Percentiles rank a stretch among this genome's conserved stretches.
Evolutionary conservation across 2,329 filamentous ascomycete genomes (phyloP).

Genomic region (Alternaria triticimaculans): DNA sequence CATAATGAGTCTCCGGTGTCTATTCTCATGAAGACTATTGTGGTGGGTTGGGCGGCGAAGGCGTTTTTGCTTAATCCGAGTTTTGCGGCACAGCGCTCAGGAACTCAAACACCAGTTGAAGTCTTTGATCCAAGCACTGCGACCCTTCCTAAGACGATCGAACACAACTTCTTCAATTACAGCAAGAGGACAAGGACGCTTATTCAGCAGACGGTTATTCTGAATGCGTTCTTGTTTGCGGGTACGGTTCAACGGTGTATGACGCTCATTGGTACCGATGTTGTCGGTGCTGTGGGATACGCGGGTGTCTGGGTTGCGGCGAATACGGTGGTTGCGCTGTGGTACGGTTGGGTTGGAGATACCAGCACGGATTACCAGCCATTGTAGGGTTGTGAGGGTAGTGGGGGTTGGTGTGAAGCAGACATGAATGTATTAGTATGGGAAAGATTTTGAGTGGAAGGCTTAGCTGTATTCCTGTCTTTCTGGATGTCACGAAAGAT

Average conservation of each 20-base stretch:
- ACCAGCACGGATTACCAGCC: conserved; percentile 34
- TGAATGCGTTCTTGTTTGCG: conserved; percentile 55
- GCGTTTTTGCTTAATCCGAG: conserved; percentile 79
- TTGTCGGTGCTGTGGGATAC: conserved; percentile 74
- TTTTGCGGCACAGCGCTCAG: conserved; percentile 60
- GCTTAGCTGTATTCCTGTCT: accelerated
- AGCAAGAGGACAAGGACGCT: conserved; percentile 69
- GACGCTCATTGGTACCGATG: conserved; percentile 73
- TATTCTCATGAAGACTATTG: conserved; percentile 63
- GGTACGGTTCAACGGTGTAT: conserved; percentile 70
- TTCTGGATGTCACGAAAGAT: not conserved
- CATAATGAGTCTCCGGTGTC: conserved; percentile 64
- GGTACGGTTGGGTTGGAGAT: conserved; percentile 59
- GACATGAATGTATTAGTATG: not conserved
- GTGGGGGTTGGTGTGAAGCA: not conserved
- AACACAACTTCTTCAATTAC: conserved; percentile 76
- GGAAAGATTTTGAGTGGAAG: not conserved
- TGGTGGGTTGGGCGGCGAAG: conserved; percentile 74
- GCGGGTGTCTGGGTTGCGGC: conserved; percentile 76
- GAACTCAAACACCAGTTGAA: conserved; percentile 38
- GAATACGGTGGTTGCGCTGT: conserved; percentile 65
- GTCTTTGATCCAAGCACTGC: conserved; percentile 71
- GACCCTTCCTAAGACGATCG: conserved; percentile 71
- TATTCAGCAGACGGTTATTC: conserved; percentile 60
- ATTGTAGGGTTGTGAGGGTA: conserved; percentile 5